phyloP scores from a whole-genome alignment of 2,329 filamentous ascomycete species.

The Fusarium sp. region DNA sequence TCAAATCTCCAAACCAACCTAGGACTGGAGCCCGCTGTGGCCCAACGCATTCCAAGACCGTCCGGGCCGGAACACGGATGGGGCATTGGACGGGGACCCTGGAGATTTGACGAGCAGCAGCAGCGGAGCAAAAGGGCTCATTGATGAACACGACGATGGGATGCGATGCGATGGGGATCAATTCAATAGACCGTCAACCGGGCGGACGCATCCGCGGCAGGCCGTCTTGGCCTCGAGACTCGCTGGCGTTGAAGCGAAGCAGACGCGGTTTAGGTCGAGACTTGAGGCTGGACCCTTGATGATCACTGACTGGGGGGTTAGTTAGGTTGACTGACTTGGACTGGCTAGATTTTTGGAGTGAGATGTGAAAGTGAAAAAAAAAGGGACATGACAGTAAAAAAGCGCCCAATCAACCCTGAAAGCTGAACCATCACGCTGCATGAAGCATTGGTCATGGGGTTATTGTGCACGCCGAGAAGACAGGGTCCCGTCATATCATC shows the following conservation, averaged over 20 bases:
- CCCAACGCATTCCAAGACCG: slow-evolving; percentile 30
- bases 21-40: not conserved
- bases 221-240: slow-evolving; percentile 3
- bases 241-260: slow-evolving; percentile 1
- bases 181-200: not conserved
- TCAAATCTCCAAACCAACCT: slow-evolving; percentile 1
- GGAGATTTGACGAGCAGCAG: slow-evolving; percentile 6
- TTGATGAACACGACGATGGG: not conserved
- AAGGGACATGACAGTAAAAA: slow-evolving; percentile 6
- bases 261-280: slow-evolving; percentile 16
- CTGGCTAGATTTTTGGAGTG: slow-evolving; percentile 2
- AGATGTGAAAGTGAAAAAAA: not conserved
- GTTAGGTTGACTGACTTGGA: not conserved
- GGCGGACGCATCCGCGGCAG: not conserved
- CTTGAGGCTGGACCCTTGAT: slow-evolving; percentile 8
- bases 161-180: not conserved
- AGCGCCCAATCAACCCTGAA: slow-evolving; percentile 4
- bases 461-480: slow-evolving; percentile 8
- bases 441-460: slow-evolving; percentile 16
- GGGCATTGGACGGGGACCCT: not conserved
- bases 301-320: not conserved
- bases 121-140: too few relatives aligned
- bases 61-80: not conserved
- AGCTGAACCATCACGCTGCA: slow-evolving; percentile 2
- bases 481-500: not conserved